phyloP scores from a whole-genome alignment of 257 asterid species.

The Sherardia arvensis region DNA sequence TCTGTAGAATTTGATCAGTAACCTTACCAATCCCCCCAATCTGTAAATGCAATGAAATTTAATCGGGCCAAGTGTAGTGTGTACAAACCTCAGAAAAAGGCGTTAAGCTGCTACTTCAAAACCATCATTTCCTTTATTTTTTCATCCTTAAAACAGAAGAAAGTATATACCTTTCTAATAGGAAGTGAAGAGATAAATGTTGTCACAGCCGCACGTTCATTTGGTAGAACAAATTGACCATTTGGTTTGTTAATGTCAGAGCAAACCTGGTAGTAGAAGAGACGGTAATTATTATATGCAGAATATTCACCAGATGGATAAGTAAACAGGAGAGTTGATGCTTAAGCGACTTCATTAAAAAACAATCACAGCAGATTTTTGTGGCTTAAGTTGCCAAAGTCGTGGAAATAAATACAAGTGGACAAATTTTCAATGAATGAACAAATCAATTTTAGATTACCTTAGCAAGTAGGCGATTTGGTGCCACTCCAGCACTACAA shows the following conservation, averaged over 20 bases:
- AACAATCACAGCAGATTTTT: background rate
- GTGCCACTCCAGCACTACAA: constrained; percentile 93
- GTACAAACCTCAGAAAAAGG: background rate
- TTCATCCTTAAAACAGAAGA: background rate
- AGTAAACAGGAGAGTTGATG: background rate
- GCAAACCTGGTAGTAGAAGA: constrained; percentile 49
- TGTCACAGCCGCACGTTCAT: constrained; percentile 67
- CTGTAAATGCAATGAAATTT: constrained; percentile 33
- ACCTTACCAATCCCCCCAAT: constrained; percentile 97
- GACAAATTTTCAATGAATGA: background rate
- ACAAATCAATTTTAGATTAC: constrained; percentile 27
- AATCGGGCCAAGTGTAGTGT: background rate
- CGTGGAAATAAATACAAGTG: background rate
- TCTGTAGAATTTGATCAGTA: constrained; percentile 74
- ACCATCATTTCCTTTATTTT: background rate
- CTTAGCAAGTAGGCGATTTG: constrained; percentile 96
- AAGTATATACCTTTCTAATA: constrained; percentile 63
- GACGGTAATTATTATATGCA: background rate
- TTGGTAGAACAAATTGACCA: constrained; percentile 88
- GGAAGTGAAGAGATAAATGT: constrained; percentile 91
- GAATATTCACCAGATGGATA: background rate
- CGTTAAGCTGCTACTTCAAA: constrained; percentile 3
- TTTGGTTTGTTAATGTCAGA: constrained; percentile 96
- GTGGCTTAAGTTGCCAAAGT: background rate
- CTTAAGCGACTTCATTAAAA: background rate